phyloP scores from a whole-genome alignment of 2,329 filamentous ascomycete genomes.

The Diaporthe sp. region DNA sequence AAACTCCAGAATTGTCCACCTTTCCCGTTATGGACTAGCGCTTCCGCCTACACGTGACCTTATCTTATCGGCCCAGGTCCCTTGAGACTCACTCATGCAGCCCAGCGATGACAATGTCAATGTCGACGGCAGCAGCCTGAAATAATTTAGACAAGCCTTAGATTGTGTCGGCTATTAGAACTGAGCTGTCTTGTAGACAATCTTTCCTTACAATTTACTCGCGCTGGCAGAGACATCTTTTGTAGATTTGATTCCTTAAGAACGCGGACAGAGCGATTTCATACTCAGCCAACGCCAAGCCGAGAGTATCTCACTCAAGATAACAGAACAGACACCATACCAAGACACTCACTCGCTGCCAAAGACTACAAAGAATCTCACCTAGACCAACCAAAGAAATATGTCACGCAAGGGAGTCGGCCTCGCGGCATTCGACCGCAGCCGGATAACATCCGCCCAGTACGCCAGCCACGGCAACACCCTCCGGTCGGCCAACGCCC shows the following conservation, averaged over 20 bases:
- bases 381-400: conserved; percentile 16
- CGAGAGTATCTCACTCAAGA: not conserved
- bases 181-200: not conserved
- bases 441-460: conserved; percentile 85
- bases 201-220: not conserved
- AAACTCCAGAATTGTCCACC: not conserved
- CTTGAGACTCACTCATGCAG: not conserved
- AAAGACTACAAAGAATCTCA: too few relatives aligned
- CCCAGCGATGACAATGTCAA: conserved; percentile 8
- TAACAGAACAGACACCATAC: too few relatives aligned
- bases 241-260: not conserved
- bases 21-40: conserved; percentile 9
- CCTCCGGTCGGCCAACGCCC: conserved; percentile 86
- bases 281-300: not conserved
- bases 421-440: conserved; percentile 89
- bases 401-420: conserved; percentile 88
- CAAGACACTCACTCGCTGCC: not conserved
- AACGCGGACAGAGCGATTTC: not conserved
- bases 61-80: conserved; percentile 21
- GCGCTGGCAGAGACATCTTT: not conserved
- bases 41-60: conserved; percentile 28
- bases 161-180: not conserved
- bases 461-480: conserved; percentile 91
- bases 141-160: not conserved
- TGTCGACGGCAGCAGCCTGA: not conserved